Evolutionary conservation across 495 filamentous ascomycete genomes (phyloP), one percentile per base, ranked within the genome.

Genomic region (Chaetomium tenue): DNA sequence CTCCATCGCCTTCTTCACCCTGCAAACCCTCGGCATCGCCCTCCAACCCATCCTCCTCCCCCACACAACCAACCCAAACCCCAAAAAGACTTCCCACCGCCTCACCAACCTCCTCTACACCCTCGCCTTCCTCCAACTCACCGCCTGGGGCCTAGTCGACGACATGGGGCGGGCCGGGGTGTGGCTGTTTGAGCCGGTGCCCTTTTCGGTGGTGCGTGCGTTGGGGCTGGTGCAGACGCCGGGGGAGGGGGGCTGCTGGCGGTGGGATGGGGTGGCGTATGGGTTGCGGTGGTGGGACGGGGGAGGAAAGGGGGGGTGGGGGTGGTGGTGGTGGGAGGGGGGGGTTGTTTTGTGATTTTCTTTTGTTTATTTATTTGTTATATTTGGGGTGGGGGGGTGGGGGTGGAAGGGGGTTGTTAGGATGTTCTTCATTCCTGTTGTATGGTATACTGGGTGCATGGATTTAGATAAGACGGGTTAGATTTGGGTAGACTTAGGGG

Each of bases 151-250:
- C 37, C 67, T 86, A 1, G 72, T 87, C 11, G 85, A 90, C 73
- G 89, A 92, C 59, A 85, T 91, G 69, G 75, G 81, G 0, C 74
- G 78, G 15, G 82, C 81, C 0, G 88, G 84, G 0, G 44, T 91
- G 9, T 91, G 86, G 85, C 62, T 90, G 20, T 84, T 80, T 64
- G 88, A 91, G 74, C 88, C 88, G 0, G 73, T 91, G n/a, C 89
- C 89, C 0, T 22, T 89, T 1, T 90, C 88, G 67, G 70, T 76
- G 4, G 52, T 87, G 13, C 75, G 88, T 46, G 80, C 78, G 12
- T 44, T 89, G 12, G 85, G 84, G 0, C 70, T 82, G 13, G 84
- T 81, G 42, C 78, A 69, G 0, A 80, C 84, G 46, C 81, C 83
- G 0, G 81, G 82, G 0, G 81, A 72, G 0, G 79, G 84, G 40